Conservation (phyloP, 345 rosid genomes). For the Eutrema heterophyllum region DNA sequence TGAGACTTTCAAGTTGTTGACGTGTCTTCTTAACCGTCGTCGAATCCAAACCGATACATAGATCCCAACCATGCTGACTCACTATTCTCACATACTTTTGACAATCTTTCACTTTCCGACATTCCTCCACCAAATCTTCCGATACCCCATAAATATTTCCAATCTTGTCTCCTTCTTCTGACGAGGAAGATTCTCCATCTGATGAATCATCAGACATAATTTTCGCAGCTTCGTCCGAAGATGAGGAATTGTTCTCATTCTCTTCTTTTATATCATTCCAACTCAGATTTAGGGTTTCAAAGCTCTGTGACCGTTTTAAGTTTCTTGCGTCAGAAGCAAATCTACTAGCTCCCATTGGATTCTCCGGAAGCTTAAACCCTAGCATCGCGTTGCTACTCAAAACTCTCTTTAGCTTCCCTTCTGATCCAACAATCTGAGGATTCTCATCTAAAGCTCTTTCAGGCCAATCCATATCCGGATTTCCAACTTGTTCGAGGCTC, state of each 20-base stretch:
- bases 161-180: slow-evolving; percentile 20
- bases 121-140: slow-evolving; percentile 27
- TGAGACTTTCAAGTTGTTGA: slow-evolving; percentile 88
- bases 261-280: slow-evolving; percentile 43
- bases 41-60: slow-evolving; percentile 93
- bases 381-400: slow-evolving; percentile 68
- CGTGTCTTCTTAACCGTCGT: slow-evolving; percentile 70
- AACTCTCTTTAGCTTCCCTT: slow-evolving; percentile 59
- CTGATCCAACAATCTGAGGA: slow-evolving; percentile 56
- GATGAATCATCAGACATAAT: slow-evolving; percentile 25
- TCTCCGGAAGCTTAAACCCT: slow-evolving; percentile 45
- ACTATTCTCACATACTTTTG: slow-evolving; percentile 71
- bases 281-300: slow-evolving; percentile 45
- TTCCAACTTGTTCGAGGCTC: slow-evolving; percentile 7
- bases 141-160: slow-evolving; percentile 18
- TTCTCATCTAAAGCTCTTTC: slow-evolving; percentile 68
- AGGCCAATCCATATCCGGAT: slow-evolving; percentile 70
- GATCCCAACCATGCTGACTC: slow-evolving; percentile 99
- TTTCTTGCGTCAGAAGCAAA: slow-evolving; percentile 35
- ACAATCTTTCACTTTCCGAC: slow-evolving; percentile 32
- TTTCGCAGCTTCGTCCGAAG: slow-evolving; percentile 44
- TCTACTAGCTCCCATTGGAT: slow-evolving; percentile 36
- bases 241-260: slow-evolving; percentile 17
- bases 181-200: slow-evolving; percentile 23
- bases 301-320: slow-evolving; percentile 69